phyloP scores from a whole-genome alignment of 1,284 basidiomycete species.

The Heliocybe sulcata region DNA sequence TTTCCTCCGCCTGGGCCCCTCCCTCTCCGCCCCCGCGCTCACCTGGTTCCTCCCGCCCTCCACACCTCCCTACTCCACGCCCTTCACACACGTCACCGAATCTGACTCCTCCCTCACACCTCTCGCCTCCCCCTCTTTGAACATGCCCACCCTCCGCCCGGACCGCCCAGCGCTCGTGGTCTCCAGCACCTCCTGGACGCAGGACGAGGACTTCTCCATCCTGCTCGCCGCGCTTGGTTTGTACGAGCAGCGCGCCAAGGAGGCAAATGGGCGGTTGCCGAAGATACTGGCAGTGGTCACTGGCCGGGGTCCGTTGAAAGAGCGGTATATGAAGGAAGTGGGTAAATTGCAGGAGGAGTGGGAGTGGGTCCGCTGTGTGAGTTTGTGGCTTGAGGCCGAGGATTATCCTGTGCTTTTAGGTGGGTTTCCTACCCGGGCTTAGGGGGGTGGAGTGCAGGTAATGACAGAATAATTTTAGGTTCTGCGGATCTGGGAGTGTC shows the following conservation, averaged over 20 bases:
- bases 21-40: slow-evolving; percentile 24
- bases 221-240: slow-evolving; percentile 65
- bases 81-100: slow-evolving; percentile 39
- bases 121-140: slow-evolving; percentile 12
- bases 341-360: slow-evolving; percentile 57
- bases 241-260: slow-evolving; percentile 61
- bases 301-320: slow-evolving; percentile 82
- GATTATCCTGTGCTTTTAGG: slow-evolving; percentile 85
- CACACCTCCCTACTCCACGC: slow-evolving; percentile 51
- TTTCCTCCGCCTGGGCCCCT: slow-evolving; percentile 42
- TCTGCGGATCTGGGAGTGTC: slow-evolving; percentile 91
- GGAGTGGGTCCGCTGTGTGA: slow-evolving; percentile 79
- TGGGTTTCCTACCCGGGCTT: slow-evolving; percentile 17
- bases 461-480: slow-evolving; percentile 37
- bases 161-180: slow-evolving; percentile 86
- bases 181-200: slow-evolving; percentile 95
- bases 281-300: slow-evolving; percentile 83
- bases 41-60: slow-evolving; percentile 33
- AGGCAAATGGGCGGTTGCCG: slow-evolving; percentile 42
- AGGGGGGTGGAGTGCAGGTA: not conserved
- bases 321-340: slow-evolving; percentile 66
- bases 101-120: slow-evolving; percentile 5
- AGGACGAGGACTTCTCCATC: slow-evolving; percentile 92
- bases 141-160: slow-evolving; percentile 33
- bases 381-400: slow-evolving; percentile 81